Conservation (phyloP, 2,329 filamentous ascomycete species). For the Aspergillus sp. region DNA sequence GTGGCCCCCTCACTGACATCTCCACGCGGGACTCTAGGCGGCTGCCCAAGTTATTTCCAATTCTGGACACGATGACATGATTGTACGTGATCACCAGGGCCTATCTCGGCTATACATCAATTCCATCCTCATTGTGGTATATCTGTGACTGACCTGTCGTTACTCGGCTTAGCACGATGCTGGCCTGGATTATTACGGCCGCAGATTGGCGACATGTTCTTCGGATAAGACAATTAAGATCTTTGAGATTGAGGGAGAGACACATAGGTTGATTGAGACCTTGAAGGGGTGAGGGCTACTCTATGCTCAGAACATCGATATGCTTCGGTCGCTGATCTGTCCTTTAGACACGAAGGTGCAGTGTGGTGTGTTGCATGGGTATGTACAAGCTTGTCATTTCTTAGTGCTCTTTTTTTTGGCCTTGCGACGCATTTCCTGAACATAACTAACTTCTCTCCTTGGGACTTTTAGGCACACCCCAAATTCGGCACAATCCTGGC, state of each 20-base stretch:
- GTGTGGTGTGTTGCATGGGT: slow-evolving; percentile 97
- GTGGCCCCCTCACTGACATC: slow-evolving; percentile 3
- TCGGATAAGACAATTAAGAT: slow-evolving; percentile 99
- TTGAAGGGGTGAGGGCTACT: slow-evolving; percentile 69
- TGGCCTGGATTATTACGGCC: slow-evolving; percentile 96
- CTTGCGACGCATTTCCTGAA: background rate
- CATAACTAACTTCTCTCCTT: background rate
- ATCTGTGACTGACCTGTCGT: slow-evolving; percentile 2
- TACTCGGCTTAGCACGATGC: slow-evolving; percentile 71
- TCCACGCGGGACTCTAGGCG: slow-evolving; percentile 43
- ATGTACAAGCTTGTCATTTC: slow-evolving; percentile 16
- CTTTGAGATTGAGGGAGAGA: slow-evolving; percentile 93
- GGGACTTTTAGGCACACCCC: slow-evolving; percentile 64
- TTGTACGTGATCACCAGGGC: slow-evolving; percentile 61
- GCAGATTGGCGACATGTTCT: slow-evolving; percentile 91
- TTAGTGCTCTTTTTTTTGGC: background rate
- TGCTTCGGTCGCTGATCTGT: slow-evolving; percentile 6
- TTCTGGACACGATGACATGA: slow-evolving; percentile 97
- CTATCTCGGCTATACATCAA: no score
- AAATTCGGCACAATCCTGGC: slow-evolving; percentile 98
- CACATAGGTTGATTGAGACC: slow-evolving; percentile 84
- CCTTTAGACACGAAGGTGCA: slow-evolving; percentile 79
- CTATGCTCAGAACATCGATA: background rate
- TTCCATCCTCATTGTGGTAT: background rate
- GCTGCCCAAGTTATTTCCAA: slow-evolving; percentile 69